Evolutionary conservation across 306 rosid genomes (phyloP), one percentile per base, ranked within the genome.

Genomic region (Cucurbita pepo): DNA sequence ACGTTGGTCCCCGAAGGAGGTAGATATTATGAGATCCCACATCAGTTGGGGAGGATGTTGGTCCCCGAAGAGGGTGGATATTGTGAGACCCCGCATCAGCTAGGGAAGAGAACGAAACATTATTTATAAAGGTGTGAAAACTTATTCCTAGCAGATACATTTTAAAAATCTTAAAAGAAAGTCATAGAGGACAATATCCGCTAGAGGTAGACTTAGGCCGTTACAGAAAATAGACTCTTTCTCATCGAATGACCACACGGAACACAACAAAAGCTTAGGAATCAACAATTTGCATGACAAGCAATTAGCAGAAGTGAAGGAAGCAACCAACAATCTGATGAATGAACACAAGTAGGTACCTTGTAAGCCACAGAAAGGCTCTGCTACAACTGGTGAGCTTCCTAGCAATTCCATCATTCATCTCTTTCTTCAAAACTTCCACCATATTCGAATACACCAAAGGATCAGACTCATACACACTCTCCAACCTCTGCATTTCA

Each of bases 281-380:
- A 37, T 18, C 18, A 58, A 14, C 30, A 36, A 14, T 21, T 56
- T 56, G 60, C 12, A 56, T 19, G 16, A 56, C 37, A 21, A 56
- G 37, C 34, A 54, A 3, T 25, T 8, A 56, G 61, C 37, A 56
- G 37, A 10, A 9, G 37, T 21, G 3, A 61, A 25, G 67, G 47
- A 61, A 61, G 47, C 48, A 61, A 6, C 25, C 6, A 51, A 50
- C 8, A 36, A 36, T 15, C 8, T 16, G 30, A 15, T 36, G 47
- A 34, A 16, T 36, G 14, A 25, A 34, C 8, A 21, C 1, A 30
- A 5, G 2, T 11, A 43, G 53, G 79, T 78, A 90, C 98, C 97
- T 88, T 67, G 96, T 85, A 53, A 90, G 96, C 98, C 97, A 93
- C 67, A 88, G 85, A 76, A 93, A 37, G 73, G 98, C 85, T 81